Conservation (phyloP, 768 basidiomycete species). For the Omphalotus guepiniiformis region DNA sequence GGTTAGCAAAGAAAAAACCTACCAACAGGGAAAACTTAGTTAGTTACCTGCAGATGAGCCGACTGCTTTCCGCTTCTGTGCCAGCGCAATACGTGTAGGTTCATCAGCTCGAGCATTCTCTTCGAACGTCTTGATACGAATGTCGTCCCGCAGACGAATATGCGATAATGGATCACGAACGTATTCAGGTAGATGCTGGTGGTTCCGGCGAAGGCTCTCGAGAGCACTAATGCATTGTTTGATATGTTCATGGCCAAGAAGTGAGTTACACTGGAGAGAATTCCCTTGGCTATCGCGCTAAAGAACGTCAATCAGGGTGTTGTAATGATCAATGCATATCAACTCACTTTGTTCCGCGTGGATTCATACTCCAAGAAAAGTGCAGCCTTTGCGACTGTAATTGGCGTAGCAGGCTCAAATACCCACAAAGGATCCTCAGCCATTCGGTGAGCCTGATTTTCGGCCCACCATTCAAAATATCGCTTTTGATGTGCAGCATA, state of each 20-base stretch:
- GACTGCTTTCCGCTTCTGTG: neutral
- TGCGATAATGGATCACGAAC: neutral
- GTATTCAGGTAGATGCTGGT: neutral
- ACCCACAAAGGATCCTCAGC: too few species aligned
- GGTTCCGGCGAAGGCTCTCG: neutral
- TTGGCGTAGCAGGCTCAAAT: conserved; percentile 15
- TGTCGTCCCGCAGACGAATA: neutral
- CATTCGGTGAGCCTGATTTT: neutral
- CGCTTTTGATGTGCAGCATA: neutral
- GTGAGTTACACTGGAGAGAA: too few species aligned
- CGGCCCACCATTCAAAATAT: neutral
- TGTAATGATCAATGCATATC: neutral
- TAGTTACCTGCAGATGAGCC: neutral
- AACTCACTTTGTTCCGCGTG: conserved; percentile 16
- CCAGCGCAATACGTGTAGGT: neutral
- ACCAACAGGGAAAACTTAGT: neutral
- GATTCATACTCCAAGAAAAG: conserved; percentile 20
- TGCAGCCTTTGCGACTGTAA: conserved; percentile 18
- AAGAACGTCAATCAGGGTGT: neutral
- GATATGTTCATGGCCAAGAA: neutral
- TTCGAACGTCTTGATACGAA: neutral
- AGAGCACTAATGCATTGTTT: neutral
- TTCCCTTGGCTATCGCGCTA: neutral
- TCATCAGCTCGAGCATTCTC: neutral
- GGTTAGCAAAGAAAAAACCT: neutral